A percentile compares a stretch with the other conserved stretches of the same genome.
Evolutionary conservation across 345 rosid genomes (phyloP).

Genomic region (Sisymbrium irio): DNA sequence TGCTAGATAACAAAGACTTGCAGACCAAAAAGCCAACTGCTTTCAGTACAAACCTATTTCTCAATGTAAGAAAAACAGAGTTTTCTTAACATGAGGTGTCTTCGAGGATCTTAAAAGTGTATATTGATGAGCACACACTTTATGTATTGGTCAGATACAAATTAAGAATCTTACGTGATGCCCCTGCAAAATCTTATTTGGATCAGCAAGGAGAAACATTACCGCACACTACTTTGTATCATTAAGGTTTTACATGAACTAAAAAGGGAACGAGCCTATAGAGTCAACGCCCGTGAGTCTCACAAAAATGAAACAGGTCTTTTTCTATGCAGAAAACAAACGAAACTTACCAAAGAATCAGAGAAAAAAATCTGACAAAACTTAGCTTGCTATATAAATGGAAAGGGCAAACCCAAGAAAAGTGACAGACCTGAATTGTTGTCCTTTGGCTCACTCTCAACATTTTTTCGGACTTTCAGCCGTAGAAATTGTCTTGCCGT

Average conservation of each 20-base stretch:
- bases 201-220: not conserved
- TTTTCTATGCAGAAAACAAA: not conserved
- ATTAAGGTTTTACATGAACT: not conserved
- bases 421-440: not conserved
- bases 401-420: not conserved
- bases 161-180: not conserved
- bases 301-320: not conserved
- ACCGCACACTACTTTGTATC: not conserved
- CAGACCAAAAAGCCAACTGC: too few species aligned
- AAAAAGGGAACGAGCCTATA: not conserved
- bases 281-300: not conserved
- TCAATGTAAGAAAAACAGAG: too few species aligned
- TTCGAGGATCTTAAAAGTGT: too few species aligned
- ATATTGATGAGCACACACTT: not conserved
- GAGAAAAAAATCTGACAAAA: not conserved
- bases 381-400: not conserved
- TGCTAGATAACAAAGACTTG: too few species aligned
- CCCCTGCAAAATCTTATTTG: not conserved
- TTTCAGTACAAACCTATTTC: too few species aligned
- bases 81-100: too few species aligned
- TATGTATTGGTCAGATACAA: not conserved
- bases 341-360: not conserved
- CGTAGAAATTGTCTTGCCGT: not conserved
- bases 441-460: not conserved
- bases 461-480: not conserved